These are phyloP conservation scores for Pseudonectria buxi DNA, from an alignment of 2,329 filamentous ascomycete genomes.

Conservation along the genomic window DNA sequence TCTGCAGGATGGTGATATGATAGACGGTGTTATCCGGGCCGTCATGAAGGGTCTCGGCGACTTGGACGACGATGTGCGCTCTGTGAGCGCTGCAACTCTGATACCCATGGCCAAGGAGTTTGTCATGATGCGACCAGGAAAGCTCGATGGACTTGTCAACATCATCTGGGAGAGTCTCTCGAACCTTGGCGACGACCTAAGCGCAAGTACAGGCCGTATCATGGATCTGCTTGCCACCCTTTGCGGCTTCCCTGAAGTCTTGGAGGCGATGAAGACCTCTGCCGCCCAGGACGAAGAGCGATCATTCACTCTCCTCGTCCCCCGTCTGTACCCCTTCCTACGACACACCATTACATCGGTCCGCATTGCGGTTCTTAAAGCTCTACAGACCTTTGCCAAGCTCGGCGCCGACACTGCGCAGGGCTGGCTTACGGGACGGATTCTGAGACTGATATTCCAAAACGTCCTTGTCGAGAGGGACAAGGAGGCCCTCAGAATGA, in stretches of 20 bases:
- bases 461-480: slow-evolving; percentile 93
- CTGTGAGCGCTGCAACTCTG: slow-evolving; percentile 93
- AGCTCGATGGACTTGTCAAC: slow-evolving; percentile 75
- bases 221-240: slow-evolving; percentile 97
- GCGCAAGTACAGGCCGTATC: slow-evolving; percentile 93
- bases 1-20: slow-evolving; percentile 72
- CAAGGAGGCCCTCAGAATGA: slow-evolving; percentile 71
- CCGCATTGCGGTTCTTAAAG: slow-evolving; percentile 84
- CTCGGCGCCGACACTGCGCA: slow-evolving; percentile 74
- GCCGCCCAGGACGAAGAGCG: slow-evolving; percentile 76
- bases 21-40: slow-evolving; percentile 85
- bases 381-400: slow-evolving; percentile 84
- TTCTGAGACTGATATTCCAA: slow-evolving; percentile 84
- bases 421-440: slow-evolving; percentile 87
- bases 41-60: slow-evolving; percentile 95
- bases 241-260: slow-evolving; percentile 86
- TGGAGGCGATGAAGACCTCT: slow-evolving; percentile 89
- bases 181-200: slow-evolving; percentile 93
- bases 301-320: slow-evolving; percentile 87
- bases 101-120: slow-evolving; percentile 96
- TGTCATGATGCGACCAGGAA: slow-evolving; percentile 71
- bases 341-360: slow-evolving; percentile 96
- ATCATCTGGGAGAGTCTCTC: slow-evolving; percentile 98
- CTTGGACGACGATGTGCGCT: slow-evolving; percentile 88
- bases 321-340: slow-evolving; percentile 89